phyloP scores from a whole-genome alignment of 495 filamentous ascomycete genomes.

The Lepidopterella palustris region DNA sequence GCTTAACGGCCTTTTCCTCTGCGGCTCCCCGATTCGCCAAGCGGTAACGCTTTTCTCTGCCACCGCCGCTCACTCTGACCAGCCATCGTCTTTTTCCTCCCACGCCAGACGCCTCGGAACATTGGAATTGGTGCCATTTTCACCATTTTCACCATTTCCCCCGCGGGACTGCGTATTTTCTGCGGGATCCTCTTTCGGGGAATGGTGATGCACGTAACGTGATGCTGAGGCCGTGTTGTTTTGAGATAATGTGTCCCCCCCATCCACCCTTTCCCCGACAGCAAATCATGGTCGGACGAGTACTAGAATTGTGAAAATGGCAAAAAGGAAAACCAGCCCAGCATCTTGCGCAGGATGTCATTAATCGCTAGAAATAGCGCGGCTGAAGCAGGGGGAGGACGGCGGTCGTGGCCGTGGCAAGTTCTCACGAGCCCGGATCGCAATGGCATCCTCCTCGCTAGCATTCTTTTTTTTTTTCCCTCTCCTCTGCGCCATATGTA shows the following conservation, averaged over 20 bases:
- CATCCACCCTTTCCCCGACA: background rate
- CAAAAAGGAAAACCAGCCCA: background rate
- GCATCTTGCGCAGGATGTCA: background rate
- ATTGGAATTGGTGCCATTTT: background rate
- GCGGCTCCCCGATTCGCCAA: slow-evolving; percentile 15
- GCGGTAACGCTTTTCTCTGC: background rate
- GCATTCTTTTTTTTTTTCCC: background rate
- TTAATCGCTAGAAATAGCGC: background rate
- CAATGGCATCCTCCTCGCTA: background rate
- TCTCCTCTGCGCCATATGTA: no score
- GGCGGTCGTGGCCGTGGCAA: background rate
- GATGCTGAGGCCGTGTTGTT: background rate
- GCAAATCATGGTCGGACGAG: background rate
- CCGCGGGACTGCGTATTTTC: background rate
- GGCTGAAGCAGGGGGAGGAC: background rate
- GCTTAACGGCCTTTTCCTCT: slow-evolving; percentile 10
- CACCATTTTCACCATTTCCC: no score
- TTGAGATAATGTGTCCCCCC: background rate
- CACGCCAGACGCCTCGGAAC: background rate
- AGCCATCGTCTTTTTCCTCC: background rate
- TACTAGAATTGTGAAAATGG: background rate
- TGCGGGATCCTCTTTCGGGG: background rate
- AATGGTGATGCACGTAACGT: background rate
- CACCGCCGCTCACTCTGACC: background rate
- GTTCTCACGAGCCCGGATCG: background rate